Evolutionary conservation across 805 yeast species (phyloP).

Genomic region (Metschnikowia shivogae): DNA sequence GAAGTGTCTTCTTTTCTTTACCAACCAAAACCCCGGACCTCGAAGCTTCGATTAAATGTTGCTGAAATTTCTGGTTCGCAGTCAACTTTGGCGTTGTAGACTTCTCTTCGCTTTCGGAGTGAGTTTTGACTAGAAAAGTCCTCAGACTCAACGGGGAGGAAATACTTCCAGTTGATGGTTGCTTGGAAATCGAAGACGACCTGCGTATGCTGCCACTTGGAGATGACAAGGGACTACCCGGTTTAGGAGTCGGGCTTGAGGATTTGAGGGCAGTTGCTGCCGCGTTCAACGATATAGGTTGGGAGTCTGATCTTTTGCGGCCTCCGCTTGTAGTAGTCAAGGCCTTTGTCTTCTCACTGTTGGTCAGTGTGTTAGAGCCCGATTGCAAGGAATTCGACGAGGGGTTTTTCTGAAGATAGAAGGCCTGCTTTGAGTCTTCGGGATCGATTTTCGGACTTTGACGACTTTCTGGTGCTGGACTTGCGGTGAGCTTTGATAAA

Average conservation of each 20-base stretch:
- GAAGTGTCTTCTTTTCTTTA: conserved; percentile 33
- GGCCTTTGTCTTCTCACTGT: conserved; percentile 7
- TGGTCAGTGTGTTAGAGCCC: background rate
- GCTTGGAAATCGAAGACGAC: conserved; percentile 7
- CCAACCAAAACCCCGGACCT: conserved; percentile 35
- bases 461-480: background rate
- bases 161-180: conserved; percentile 2
- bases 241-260: background rate
- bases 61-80: conserved; percentile 38
- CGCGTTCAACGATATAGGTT: conserved; percentile 23
- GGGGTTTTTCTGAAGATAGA: conserved; percentile 6
- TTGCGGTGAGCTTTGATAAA: background rate
- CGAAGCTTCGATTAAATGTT: conserved; percentile 36
- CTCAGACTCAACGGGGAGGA: conserved; percentile 9
- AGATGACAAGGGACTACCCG: conserved; percentile 10
- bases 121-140: conserved; percentile 6
- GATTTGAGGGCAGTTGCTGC: conserved; percentile 32
- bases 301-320: conserved; percentile 37
- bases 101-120: conserved; percentile 13
- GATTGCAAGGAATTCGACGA: conserved; percentile 10
- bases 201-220: conserved; percentile 16
- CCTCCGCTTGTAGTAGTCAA: conserved; percentile 14
- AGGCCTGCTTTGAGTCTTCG: background rate
- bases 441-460: background rate
- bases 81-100: conserved; percentile 19